A percentile compares a stretch with the other conserved stretches of the same genome.
These are phyloP conservation scores for Rhodotorula sp. DNA, from an alignment of 1,284 basidiomycete genomes.

Conservation along the genomic window DNA sequence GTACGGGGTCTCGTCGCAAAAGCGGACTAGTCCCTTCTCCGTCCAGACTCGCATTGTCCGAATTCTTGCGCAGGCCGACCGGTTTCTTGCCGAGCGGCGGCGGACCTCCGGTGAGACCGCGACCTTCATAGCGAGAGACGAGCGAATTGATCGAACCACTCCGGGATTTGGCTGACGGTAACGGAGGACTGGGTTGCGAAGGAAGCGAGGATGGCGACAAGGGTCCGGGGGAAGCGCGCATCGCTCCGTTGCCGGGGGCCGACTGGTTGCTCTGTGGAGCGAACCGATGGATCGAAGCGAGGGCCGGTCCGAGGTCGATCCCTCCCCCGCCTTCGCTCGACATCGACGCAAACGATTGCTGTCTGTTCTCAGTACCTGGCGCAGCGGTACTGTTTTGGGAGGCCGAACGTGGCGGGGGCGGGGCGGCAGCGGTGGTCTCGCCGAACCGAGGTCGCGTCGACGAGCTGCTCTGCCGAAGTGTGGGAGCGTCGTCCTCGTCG, in stretches of 20 bases:
- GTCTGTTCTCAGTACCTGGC: background rate
- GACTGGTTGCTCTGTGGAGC: conserved; percentile 16
- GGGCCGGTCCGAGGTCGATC: conserved; percentile 39
- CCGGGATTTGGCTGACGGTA: conserved; percentile 4
- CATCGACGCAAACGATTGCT: background rate
- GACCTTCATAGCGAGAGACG: conserved; percentile 42
- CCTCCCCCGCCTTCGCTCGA: conserved; percentile 27
- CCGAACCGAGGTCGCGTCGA: conserved; percentile 11
- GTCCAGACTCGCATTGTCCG: conserved; percentile 6
- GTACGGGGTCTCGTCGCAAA: background rate
- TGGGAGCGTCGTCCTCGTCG: conserved; percentile 23
- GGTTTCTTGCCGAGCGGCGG: conserved; percentile 16
- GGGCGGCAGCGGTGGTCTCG: no score
- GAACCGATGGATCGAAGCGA: conserved; percentile 41
- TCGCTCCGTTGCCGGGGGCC: background rate
- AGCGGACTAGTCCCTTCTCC: conserved; percentile 1
- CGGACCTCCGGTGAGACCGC: conserved; percentile 20
- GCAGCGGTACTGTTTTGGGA: background rate
- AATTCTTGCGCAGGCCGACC: conserved; percentile 17
- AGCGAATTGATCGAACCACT: conserved; percentile 36
- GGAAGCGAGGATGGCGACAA: background rate
- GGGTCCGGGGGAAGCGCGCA: background rate
- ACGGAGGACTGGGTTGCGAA: background rate
- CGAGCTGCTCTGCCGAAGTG: background rate
- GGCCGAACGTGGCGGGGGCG: background rate